Percentiles rank a stretch among this genome's conserved stretches.
These are phyloP conservation scores for Trichomonascaceae sp. DNA, from an alignment of 1,139 yeast genomes.

Conservation along the genomic window DNA sequence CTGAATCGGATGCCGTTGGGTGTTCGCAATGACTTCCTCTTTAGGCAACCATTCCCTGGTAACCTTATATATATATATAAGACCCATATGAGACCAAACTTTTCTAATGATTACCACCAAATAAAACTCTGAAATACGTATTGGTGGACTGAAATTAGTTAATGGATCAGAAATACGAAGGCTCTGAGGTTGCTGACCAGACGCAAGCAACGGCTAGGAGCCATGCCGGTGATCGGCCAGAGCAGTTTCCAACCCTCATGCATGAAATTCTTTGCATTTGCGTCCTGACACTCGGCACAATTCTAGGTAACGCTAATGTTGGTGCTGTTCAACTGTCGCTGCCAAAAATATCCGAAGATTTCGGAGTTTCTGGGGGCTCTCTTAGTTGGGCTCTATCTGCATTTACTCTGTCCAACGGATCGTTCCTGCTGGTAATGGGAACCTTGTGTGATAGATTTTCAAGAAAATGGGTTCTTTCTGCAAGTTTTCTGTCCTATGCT, in stretches of 20 bases:
- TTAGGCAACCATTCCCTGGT: background rate
- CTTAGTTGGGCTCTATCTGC: slow-evolving; percentile 40
- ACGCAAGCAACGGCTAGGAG: background rate
- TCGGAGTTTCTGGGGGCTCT: slow-evolving; percentile 34
- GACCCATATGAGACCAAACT: background rate
- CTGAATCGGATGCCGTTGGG: background rate
- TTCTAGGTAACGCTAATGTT: slow-evolving; percentile 35
- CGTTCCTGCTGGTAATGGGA: slow-evolving; percentile 39
- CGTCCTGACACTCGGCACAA: slow-evolving; percentile 36
- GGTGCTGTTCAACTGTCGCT: slow-evolving; percentile 36
- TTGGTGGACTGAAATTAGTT: background rate
- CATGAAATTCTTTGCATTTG: slow-evolving; percentile 27
- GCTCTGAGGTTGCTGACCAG: background rate
- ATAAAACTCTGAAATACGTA: background rate
- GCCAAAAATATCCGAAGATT: slow-evolving; percentile 31
- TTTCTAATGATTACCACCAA: background rate
- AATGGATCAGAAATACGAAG: background rate
- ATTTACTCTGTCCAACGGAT: slow-evolving; percentile 39
- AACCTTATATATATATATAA: background rate
- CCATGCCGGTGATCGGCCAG: slow-evolving; percentile 10
- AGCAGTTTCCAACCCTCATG: slow-evolving; percentile 8
- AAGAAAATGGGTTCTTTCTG: slow-evolving; percentile 34
- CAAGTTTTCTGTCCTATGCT: slow-evolving; percentile 32
- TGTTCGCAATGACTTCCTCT: background rate
- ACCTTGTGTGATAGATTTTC: slow-evolving; percentile 42